phyloP scores from a whole-genome alignment of 139 green algal genomes.

The Yamagishiella unicocca region DNA sequence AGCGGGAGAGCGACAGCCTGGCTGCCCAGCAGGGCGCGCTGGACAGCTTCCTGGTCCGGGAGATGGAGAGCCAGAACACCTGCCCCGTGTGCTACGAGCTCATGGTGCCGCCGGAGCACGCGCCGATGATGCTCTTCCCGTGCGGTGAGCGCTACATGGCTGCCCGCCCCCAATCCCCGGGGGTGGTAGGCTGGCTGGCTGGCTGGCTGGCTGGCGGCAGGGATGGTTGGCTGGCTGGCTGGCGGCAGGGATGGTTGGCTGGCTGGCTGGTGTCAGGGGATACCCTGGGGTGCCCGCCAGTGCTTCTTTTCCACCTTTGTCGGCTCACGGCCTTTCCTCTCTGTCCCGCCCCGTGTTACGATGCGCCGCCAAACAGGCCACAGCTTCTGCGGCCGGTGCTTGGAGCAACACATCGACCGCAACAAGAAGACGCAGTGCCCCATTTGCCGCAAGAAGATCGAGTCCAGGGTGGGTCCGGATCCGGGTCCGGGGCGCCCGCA shows the following conservation, averaged over 20 bases:
- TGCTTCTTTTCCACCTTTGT: too few species aligned
- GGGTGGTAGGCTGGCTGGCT: too few species aligned
- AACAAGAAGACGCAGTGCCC: slow-evolving; percentile 60
- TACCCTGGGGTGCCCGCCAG: too few species aligned
- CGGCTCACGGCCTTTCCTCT: too few species aligned
- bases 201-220: too few species aligned
- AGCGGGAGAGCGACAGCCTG: slow-evolving; percentile 36
- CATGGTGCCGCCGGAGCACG: slow-evolving; percentile 64
- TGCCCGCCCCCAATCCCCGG: too few species aligned
- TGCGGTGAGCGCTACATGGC: slow-evolving; percentile 63
- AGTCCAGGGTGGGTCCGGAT: slow-evolving; percentile 60
- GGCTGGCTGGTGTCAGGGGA: too few species aligned
- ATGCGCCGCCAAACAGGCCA: too few species aligned
- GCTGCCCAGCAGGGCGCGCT: slow-evolving; percentile 26
- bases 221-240: too few species aligned
- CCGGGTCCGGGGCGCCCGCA: too few species aligned
- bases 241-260: too few species aligned
- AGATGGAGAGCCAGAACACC: slow-evolving; percentile 68
- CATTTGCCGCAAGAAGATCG: slow-evolving; percentile 61
- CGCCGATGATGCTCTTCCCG: slow-evolving; percentile 64
- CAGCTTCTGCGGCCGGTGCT: slow-evolving; percentile 63
- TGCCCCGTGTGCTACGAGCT: slow-evolving; percentile 73
- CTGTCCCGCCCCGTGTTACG: too few species aligned
- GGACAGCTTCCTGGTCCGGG: slow-evolving; percentile 60
- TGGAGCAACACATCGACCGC: slow-evolving; percentile 53